Percentiles rank a stretch among this genome's conserved stretches.
Conservation (phyloP, 805 yeast genomes). For the Phaffomyces opuntiae region DNA sequence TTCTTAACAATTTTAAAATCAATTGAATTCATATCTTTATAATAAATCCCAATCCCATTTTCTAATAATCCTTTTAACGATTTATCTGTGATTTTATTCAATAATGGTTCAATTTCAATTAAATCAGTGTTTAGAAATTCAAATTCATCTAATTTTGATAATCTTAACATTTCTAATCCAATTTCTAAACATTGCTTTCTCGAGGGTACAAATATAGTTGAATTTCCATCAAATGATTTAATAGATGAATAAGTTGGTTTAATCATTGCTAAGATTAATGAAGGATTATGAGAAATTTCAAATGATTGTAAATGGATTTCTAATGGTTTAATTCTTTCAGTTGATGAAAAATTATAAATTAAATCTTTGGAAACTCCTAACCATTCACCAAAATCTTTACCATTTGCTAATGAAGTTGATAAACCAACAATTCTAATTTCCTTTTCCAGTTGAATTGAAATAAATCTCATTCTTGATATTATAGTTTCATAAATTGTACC, state of each 20-base stretch:
- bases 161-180: conserved; percentile 36
- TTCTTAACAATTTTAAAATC: conserved; percentile 53
- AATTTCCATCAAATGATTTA: conserved; percentile 25
- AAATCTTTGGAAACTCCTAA: conserved; percentile 58
- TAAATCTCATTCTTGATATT: conserved; percentile 64
- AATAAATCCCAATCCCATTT: conserved; percentile 60
- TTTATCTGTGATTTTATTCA: conserved; percentile 40
- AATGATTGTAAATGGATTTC: conserved; percentile 50
- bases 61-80: conserved; percentile 36
- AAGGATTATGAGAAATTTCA: conserved; percentile 42
- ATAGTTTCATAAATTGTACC: conserved; percentile 67
- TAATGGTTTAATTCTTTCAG: conserved; percentile 48
- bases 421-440: conserved; percentile 61
- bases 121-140: conserved; percentile 34
- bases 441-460: conserved; percentile 57
- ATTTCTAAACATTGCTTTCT: conserved; percentile 48
- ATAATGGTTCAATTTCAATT: conserved; percentile 31
- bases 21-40: conserved; percentile 45
- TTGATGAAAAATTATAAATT: conserved; percentile 65
- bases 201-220: conserved; percentile 52
- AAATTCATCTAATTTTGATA: conserved; percentile 30
- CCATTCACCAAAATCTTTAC: conserved; percentile 81
- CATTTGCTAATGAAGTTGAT: conserved; percentile 63
- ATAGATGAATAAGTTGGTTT: conserved; percentile 42
- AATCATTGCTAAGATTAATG: conserved; percentile 44